Conservation (phyloP, 2,329 filamentous ascomycete genomes). For the Aspergillus sp. region DNA sequence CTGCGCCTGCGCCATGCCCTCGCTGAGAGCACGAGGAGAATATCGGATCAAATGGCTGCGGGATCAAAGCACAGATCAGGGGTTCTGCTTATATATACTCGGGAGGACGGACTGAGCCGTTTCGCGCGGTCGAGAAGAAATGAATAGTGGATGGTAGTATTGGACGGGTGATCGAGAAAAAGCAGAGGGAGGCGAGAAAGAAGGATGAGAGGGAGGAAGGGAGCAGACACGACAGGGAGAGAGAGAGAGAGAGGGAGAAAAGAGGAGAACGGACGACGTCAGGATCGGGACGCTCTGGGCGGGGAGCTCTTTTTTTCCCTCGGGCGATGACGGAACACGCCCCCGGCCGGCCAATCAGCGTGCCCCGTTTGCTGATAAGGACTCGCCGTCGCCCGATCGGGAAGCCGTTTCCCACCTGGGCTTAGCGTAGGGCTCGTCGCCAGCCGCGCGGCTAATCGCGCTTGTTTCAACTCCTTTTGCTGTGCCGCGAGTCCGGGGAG, state of each 20-base stretch:
- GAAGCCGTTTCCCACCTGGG: background rate
- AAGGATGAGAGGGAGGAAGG: conserved; percentile 9
- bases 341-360: background rate
- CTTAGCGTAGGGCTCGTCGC: conserved; percentile 2
- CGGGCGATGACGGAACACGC: conserved; percentile 7
- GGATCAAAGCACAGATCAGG: conserved; percentile 10
- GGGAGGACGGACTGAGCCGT: too few species aligned
- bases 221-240: conserved; percentile 7
- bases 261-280: conserved; percentile 4
- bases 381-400: too few species aligned
- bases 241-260: conserved; percentile 9
- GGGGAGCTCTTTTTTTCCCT: background rate
- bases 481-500: conserved; percentile 20
- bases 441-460: conserved; percentile 31
- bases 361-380: background rate
- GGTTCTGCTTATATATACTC: conserved; percentile 5
- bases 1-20: conserved; percentile 30
- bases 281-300: conserved; percentile 3
- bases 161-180: background rate
- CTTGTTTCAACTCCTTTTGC: conserved; percentile 28
- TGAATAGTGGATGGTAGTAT: conserved; percentile 1
- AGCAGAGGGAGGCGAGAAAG: background rate
- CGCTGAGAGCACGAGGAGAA: conserved; percentile 13
- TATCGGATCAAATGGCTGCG: conserved; percentile 9
- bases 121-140: conserved; percentile 1